Base-by-base conservation (phyloP, 202 grass and related monocot genomes). In the Carex arenaria region DNA sequence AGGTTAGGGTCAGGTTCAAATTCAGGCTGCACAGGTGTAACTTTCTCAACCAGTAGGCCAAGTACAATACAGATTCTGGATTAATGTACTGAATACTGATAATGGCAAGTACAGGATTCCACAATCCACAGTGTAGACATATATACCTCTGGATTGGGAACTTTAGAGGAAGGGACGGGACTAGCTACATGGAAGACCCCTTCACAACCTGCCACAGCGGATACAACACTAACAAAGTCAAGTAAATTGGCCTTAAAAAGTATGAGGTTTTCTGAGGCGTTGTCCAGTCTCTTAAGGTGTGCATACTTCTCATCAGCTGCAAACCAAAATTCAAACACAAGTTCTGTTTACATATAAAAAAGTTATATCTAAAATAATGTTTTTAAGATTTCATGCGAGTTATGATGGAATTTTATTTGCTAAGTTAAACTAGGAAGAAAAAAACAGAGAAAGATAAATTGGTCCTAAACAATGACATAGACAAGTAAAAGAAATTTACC, bases 121-220 rank as follows among this genome's bases (percentile, higher is more conserved):
- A 56, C 23, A 34, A 13, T 56, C 1, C 3, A 56, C 23, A 34
- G 23, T 56, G 5, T n/a, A 77, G 51, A 77, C 51, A 57, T 45
- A 45, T 10, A 45, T 56, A 77, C 72, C 87, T 93, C 94, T 0
- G 94, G 94, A 81, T 97, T 81, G 38, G 72, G 52, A 75, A 85
- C 74, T 78, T 22, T 59, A 42, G 1, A 10, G 64, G 78, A 34
- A 64, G 38, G 87, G 57, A 97, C 87, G 11, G 93, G 93, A 81
- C 85, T 86, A n/a, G 87, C 91, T n/a, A 91, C 89, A 42, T 97
- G 93, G 84, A 97, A 93, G 60, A 97, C 84, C 78, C 74, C 93
- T 72, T 91, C 91, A 66, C 93, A 97, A 80, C 91, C 93, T 53
- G 91, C 67, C 73, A 93, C 70, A 52, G 87, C 83, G 61, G 89